Evolutionary conservation across 1,284 basidiomycete species (phyloP), one percentile per base, ranked within the genome.

Genomic region (Tilletia indica): DNA sequence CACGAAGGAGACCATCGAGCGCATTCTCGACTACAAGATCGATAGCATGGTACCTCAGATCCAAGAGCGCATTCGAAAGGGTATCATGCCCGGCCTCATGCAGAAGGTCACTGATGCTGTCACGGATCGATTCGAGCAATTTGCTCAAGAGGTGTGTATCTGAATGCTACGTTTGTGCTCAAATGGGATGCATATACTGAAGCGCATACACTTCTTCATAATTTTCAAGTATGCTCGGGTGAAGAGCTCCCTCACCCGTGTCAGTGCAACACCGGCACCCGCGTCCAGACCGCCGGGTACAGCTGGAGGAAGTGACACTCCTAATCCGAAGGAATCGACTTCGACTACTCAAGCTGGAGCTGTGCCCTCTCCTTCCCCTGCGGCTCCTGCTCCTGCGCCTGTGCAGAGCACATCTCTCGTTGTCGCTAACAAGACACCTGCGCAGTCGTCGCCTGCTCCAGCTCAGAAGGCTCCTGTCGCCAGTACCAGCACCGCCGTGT

Each of bases 11-110:
- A 58, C 56, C 56, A 58, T 58, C 14, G 56, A 58, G 34, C 56
- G 56, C 56, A 58, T 58, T 12, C 56, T 58, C 56, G 56, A 58
- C 11, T 58, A 31, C 56, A 58, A 58, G 56, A 58, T 58, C 56
- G 56, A 58, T 12, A 58, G 56, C 56, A 58, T 58, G 56, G 12
- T 58, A 12, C 56, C 56, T 14, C 16, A 31, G 34, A 12, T 58
- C 6, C 56, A 58, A 34, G 16, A 21, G 16, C 56, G 56, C 21
- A 58, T 58, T 6, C 56, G 34, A 5, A 21, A 34, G 25, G 56
- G 56, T 31, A 58, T 58, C 12, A 58, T 34, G 25, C 56, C 56
- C 34, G 56, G 11, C 16, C 56, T 58, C 56, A 58, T 58, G 56
- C 56, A 58, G 25, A 58, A 58, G 34, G 56, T 58, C 12, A 58